These are phyloP conservation scores for Cyclocybe cylindracea DNA, from an alignment of 768 basidiomycete genomes.

Conservation along the genomic window DNA sequence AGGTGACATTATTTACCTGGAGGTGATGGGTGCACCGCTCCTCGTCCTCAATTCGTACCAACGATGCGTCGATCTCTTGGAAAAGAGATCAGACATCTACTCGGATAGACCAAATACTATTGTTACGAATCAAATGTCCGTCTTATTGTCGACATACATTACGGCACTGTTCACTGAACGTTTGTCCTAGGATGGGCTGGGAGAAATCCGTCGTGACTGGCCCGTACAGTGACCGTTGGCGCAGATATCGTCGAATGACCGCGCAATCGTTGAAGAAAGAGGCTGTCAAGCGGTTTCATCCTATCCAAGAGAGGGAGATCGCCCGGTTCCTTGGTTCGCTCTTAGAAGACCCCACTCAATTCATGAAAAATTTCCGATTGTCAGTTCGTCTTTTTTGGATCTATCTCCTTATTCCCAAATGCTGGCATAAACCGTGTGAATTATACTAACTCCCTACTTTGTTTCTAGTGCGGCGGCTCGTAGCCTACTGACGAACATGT, in stretches of 20 bases:
- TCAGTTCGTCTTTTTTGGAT: slow-evolving; percentile 9
- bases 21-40: slow-evolving; percentile 25
- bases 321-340: slow-evolving; percentile 19
- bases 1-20: slow-evolving; percentile 27
- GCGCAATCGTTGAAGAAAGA: slow-evolving; percentile 25
- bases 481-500: slow-evolving; percentile 21
- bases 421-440: background rate
- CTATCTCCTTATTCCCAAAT: background rate
- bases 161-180: background rate
- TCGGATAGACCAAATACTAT: slow-evolving; percentile 23
- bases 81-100: slow-evolving; percentile 27
- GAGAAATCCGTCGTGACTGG: slow-evolving; percentile 20
- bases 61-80: slow-evolving; percentile 26
- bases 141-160: background rate
- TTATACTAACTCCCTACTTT: background rate
- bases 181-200: slow-evolving; percentile 23
- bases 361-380: slow-evolving; percentile 28
- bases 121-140: slow-evolving; percentile 17
- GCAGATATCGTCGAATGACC: slow-evolving; percentile 24
- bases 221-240: slow-evolving; percentile 27
- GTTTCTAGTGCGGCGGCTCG: slow-evolving; percentile 22
- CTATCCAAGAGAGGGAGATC: slow-evolving; percentile 22
- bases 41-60: slow-evolving; percentile 26
- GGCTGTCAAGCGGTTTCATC: slow-evolving; percentile 19
- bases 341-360: slow-evolving; percentile 19